Conservation (phyloP, 1,139 yeast species). For the Kurtzmaniella quercitrusa region DNA sequence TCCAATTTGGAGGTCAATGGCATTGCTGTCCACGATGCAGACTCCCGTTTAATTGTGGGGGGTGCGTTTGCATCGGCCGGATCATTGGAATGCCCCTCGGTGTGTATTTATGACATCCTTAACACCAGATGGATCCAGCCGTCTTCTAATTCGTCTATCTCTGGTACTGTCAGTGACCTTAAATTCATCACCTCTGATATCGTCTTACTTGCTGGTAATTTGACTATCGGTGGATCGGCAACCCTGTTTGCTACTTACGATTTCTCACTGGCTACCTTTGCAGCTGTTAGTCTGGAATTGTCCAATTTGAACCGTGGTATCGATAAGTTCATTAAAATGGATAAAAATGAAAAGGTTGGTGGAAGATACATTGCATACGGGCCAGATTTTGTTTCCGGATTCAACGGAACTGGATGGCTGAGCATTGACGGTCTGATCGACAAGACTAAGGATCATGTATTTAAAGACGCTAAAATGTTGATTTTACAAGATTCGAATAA, state of each 20-base stretch:
- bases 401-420: slow-evolving; percentile 47
- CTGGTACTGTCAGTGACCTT: slow-evolving; percentile 53
- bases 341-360: slow-evolving; percentile 35
- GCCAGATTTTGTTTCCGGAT: slow-evolving; percentile 42
- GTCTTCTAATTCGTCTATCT: slow-evolving; percentile 33
- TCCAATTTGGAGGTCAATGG: slow-evolving; percentile 42
- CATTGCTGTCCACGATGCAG: slow-evolving; percentile 48
- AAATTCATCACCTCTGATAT: slow-evolving; percentile 46
- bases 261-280: slow-evolving; percentile 32
- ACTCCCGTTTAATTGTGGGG: slow-evolving; percentile 59
- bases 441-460: slow-evolving; percentile 20
- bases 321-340: slow-evolving; percentile 45
- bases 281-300: slow-evolving; percentile 16
- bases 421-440: slow-evolving; percentile 35
- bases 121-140: slow-evolving; percentile 54
- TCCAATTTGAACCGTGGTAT: slow-evolving; percentile 35
- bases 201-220: slow-evolving; percentile 61
- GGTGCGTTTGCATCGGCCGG: slow-evolving; percentile 70
- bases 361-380: slow-evolving; percentile 59
- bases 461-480: slow-evolving; percentile 41
- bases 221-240: slow-evolving; percentile 32
- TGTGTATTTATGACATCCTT: slow-evolving; percentile 64
- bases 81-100: slow-evolving; percentile 52
- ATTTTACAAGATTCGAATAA: slow-evolving; percentile 25
- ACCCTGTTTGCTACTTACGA: slow-evolving; percentile 50